phyloP scores from a whole-genome alignment of 108 stramenopile species.

The Pseudonitzschia delicatissima region DNA sequence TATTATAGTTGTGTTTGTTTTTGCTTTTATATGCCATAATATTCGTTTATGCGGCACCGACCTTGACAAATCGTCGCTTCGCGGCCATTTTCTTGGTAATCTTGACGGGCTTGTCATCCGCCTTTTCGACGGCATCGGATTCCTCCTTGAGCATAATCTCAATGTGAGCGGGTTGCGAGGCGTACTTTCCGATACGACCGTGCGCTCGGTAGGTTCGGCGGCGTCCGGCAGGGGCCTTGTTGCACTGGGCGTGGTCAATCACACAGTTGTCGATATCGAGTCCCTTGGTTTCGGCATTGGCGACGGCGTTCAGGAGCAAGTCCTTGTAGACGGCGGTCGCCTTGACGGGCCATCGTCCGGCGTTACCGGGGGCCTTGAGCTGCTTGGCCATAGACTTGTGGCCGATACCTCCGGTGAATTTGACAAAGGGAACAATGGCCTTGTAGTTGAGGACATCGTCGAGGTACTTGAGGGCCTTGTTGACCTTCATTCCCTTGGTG shows the following conservation, averaged over 20 bases:
- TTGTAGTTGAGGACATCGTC: conserved; percentile 95
- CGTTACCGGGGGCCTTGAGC: conserved; percentile 89
- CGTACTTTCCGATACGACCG: conserved; percentile 99
- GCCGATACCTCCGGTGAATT: conserved; percentile 97
- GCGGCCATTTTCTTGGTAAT: conserved; percentile 85
- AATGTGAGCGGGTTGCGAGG: conserved; percentile 97
- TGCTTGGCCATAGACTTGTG: conserved; percentile 94
- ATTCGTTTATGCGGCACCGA: conserved; percentile 50
- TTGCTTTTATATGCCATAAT: too few relatives aligned
- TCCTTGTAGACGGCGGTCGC: conserved; percentile 94
- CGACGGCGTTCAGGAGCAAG: conserved; percentile 92
- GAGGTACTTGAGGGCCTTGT: conserved; percentile 85
- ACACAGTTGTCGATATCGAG: conserved; percentile 83
- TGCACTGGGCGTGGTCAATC: conserved; percentile 93
- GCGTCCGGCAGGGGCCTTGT: conserved; percentile 95
- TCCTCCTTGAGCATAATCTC: conserved; percentile 94
- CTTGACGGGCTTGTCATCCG: conserved; percentile 65
- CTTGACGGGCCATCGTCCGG: conserved; percentile 98
- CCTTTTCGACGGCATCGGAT: conserved; percentile 74
- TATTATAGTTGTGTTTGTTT: too few relatives aligned
- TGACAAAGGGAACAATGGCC: conserved; percentile 95
- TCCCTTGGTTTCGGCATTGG: conserved; percentile 97
- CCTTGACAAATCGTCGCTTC: conserved; percentile 75
- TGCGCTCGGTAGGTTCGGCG: conserved; percentile 99
- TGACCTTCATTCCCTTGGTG: conserved; percentile 93